phyloP scores from a whole-genome alignment of 345 rosid species.

The Gossypium arboreum region DNA sequence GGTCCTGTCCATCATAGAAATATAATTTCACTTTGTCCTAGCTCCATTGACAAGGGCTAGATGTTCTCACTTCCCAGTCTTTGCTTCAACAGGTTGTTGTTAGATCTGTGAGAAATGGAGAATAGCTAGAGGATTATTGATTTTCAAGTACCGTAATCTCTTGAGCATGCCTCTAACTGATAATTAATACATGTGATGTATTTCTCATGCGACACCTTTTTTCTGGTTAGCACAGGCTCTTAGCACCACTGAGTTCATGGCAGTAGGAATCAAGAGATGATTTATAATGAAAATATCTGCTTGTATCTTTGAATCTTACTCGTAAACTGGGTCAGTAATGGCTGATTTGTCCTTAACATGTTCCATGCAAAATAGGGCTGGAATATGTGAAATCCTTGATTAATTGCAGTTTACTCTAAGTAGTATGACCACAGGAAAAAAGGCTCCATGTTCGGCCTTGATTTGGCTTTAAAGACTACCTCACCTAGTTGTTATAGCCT shows the following conservation, averaged over 20 bases:
- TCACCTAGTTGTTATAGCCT: background rate
- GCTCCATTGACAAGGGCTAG: background rate
- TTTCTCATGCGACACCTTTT: background rate
- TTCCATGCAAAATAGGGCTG: background rate
- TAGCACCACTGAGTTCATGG: background rate
- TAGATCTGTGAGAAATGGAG: background rate
- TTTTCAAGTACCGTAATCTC: conserved; percentile 1
- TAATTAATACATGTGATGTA: background rate
- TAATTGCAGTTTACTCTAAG: background rate
- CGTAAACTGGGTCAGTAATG: background rate
- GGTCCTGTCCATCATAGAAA: background rate
- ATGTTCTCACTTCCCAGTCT: background rate
- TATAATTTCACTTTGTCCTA: background rate
- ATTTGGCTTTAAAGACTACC: background rate
- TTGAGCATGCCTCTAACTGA: background rate
- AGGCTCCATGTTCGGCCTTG: background rate
- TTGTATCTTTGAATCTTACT: background rate
- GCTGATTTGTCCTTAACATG: background rate
- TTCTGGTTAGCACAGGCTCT: background rate
- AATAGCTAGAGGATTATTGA: background rate
- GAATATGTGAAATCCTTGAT: background rate
- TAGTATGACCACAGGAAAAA: background rate
- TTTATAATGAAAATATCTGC: background rate
- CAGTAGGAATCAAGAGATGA: background rate
- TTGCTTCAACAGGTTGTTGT: background rate